Percentiles rank a stretch among this genome's conserved stretches.
Evolutionary conservation across 805 yeast genomes (phyloP).

Genomic region (Ogataea allantospora): DNA sequence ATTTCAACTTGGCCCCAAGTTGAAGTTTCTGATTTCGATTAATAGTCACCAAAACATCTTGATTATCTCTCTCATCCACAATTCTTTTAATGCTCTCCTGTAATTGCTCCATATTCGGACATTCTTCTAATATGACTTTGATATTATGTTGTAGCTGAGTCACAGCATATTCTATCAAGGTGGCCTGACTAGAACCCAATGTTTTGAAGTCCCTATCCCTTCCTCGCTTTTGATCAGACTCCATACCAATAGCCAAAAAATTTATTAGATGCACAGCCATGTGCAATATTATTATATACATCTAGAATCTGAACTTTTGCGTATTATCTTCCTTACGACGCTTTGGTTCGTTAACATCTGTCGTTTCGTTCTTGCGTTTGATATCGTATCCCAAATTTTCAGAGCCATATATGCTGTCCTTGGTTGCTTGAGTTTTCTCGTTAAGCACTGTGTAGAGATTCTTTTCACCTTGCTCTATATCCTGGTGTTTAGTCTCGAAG

Average conservation of each 20-base stretch:
- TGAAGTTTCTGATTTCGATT: slow-evolving; percentile 52
- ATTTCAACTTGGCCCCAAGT: slow-evolving; percentile 59
- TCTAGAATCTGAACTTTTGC: slow-evolving; percentile 10
- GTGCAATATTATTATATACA: neutral
- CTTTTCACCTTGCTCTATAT: neutral
- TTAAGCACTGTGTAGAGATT: slow-evolving; percentile 34
- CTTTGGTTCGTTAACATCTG: slow-evolving; percentile 4
- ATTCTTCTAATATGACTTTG: slow-evolving; percentile 47
- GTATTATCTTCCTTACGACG: slow-evolving; percentile 4
- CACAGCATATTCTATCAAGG: slow-evolving; percentile 50
- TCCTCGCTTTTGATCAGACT: neutral
- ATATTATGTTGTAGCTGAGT: slow-evolving; percentile 52
- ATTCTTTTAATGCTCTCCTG: slow-evolving; percentile 29
- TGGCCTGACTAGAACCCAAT: slow-evolving; percentile 25
- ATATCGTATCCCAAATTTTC: slow-evolving; percentile 28
- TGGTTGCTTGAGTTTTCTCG: slow-evolving; percentile 23
- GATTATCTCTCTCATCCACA: slow-evolving; percentile 16
- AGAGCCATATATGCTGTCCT: slow-evolving; percentile 32
- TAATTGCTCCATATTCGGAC: slow-evolving; percentile 52
- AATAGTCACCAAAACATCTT: slow-evolving; percentile 49
- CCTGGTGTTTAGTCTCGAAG: neutral
- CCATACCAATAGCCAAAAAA: neutral
- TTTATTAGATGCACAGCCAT: neutral
- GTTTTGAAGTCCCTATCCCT: neutral
- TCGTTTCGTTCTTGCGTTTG: slow-evolving; percentile 10